Evolutionary conservation across 352 stramenopile species (phyloP), one percentile per base, ranked within the genome.

Genomic region (Globisporangium spinosum): DNA sequence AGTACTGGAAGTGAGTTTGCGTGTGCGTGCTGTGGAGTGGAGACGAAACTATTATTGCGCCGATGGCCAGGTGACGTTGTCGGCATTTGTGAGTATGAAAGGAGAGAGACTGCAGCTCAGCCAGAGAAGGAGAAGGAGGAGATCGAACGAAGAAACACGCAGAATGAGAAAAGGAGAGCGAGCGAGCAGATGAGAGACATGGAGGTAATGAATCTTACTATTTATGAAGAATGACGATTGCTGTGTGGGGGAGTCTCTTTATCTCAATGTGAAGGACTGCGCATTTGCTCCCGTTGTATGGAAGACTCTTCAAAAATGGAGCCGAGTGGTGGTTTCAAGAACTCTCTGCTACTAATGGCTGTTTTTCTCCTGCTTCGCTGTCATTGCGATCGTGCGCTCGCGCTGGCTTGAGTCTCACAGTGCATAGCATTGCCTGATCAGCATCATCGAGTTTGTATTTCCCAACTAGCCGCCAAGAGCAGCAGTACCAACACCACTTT

Each of bases 121-220:
- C 17, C 43, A 12, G 6, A 49, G 17, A 23, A 23, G 8, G 2
- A 49, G 43, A 51, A 23, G 43, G 7, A 51, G 43, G 10, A 51
- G 17, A 51, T 51, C 43, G 43, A 23, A 23, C 3, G 43, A 51
- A 51, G 43, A 51, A 51, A 22, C 43, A 51, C 4, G 5, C 43
- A 51, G 17, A 27, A 29, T 29, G 9, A 17, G 49, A 29, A 17
- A 13, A 27, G n/a, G 15, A 13, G n/a, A 61, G 55, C 23, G 34
- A 59, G 54, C 7, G 32, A 40, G 34, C 17, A 6, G 40, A 49
- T 49, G 40, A 49, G 40, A 23, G 17, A 6, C 17, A 51, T 51
- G 43, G 27, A 64, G 58, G 40, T 56, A 64, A 65, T 23, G 25
- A 47, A 65, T 57, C 43, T 56, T 43, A 57, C 17, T 65, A 65